These are phyloP conservation scores for Mortierella sp. DNA, from an alignment of 371 early-diverging fungal species.

Conservation along the genomic window DNA sequence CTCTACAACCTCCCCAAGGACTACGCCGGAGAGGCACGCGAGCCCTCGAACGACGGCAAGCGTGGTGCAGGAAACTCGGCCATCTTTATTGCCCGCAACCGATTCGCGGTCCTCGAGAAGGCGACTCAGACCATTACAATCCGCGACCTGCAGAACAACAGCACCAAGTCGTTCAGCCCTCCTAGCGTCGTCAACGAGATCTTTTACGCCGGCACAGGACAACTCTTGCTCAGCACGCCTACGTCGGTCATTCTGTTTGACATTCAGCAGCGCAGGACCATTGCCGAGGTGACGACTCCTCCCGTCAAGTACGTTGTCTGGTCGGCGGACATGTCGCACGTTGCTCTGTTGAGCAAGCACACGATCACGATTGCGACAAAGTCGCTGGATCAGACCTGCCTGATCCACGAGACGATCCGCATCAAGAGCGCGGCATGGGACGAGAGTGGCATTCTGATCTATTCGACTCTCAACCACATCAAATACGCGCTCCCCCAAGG, in stretches of 20 bases:
- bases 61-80: slow-evolving; percentile 87
- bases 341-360: slow-evolving; percentile 95
- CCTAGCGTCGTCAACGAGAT: slow-evolving; percentile 85
- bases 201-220: slow-evolving; percentile 88
- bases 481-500: slow-evolving; percentile 97
- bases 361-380: slow-evolving; percentile 91
- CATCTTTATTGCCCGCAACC: slow-evolving; percentile 94
- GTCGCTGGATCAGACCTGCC: slow-evolving; percentile 84
- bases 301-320: slow-evolving; percentile 92
- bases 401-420: slow-evolving; percentile 96
- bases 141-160: slow-evolving; percentile 87
- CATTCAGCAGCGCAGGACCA: slow-evolving; percentile 81
- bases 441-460: slow-evolving; percentile 92
- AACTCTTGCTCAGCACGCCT: slow-evolving; percentile 84
- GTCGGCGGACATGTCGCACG: slow-evolving; percentile 88
- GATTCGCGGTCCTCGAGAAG: slow-evolving; percentile 95
- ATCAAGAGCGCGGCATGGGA: slow-evolving; percentile 98
- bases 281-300: slow-evolving; percentile 82
- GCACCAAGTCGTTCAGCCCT: slow-evolving; percentile 90
- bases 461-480: slow-evolving; percentile 98
- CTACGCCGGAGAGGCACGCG: slow-evolving; percentile 71
- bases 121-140: slow-evolving; percentile 79
- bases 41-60: slow-evolving; percentile 75
- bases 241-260: slow-evolving; percentile 92
- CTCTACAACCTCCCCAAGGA: slow-evolving; percentile 86